Conservation (phyloP, 306 rosid species). For the Hylodesmum podocarpum region DNA sequence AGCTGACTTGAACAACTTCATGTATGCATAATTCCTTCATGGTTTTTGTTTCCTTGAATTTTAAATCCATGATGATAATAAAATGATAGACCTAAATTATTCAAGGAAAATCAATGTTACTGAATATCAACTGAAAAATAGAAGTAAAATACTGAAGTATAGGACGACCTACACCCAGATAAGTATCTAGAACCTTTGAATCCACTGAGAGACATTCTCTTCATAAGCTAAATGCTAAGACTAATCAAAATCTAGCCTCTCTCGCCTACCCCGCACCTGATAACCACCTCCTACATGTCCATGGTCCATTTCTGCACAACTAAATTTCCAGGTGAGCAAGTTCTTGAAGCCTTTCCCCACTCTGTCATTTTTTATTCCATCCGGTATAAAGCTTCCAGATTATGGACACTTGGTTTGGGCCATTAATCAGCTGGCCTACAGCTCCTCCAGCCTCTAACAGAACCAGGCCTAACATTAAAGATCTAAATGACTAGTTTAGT, state of each 20-base stretch:
- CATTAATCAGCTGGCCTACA: not conserved
- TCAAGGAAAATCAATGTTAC: not conserved
- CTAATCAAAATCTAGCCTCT: not conserved
- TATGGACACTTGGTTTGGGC: not conserved
- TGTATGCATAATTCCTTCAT: not conserved
- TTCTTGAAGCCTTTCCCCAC: not conserved
- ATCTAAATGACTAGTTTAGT: not conserved
- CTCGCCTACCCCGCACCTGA: not conserved
- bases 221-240: not conserved
- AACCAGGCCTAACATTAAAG: not conserved
- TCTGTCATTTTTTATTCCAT: not conserved
- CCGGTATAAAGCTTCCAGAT: not conserved
- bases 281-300: not conserved
- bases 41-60: conserved; percentile 1
- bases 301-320: not conserved
- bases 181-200: not conserved
- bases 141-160: not conserved
- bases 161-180: not conserved
- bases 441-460: not conserved
- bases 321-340: not conserved
- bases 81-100: not conserved
- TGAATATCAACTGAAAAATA: not conserved
- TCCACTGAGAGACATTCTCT: not conserved
- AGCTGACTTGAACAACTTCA: not conserved
- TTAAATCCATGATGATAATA: not conserved